Evolutionary conservation across 1,284 basidiomycete species (phyloP), one percentile per base, ranked within the genome.

Genomic region (Filobasidium uniguttulatum): DNA sequence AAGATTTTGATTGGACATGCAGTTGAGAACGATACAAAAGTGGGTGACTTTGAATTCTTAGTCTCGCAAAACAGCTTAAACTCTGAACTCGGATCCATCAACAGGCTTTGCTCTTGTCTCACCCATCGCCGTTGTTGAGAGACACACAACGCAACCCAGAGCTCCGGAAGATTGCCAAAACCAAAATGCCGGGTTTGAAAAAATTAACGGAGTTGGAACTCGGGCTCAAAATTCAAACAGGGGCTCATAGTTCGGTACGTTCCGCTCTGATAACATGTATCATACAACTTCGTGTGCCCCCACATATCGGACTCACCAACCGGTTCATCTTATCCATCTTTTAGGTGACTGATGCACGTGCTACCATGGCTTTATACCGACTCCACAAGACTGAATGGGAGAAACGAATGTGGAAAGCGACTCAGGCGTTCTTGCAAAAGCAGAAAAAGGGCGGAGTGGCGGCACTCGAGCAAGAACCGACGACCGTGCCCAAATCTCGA

Each of bases 361-460:
- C 91, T 0, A 89, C 93, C 0, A 97, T 98, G 89, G 91, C 88
- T 0, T 72, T 97, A 22, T 98, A 86, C 68, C 76, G 89, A 6
- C 66, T 93, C n/a, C 77, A 93, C 65, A 83, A 85, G 61, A 78
- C 79, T 52, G 77, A 79, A 46, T 97, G 88, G 89, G 90, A 97
- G 52, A 67, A 70, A 41, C 64, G 68, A 17, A 57, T 73, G 23
- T 57, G 63, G 29, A 57, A 55, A 15, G 52, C 55, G 1, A 69
- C 64, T 22, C 64, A 67, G 53, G 62, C 63, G 10, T 69, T 62
- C 52, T 37, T 41, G 37, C 55, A 46, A n/a, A 62, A 58, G 52
- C 22, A 58, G 23, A 64, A 59, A 49, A 56, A 57, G 48, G 46
- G 48, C 10, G 31, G 52, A 14, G 56, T 46, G 12, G 56, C 57